These are phyloP conservation scores for Taphrina pruni DNA, from an alignment of 1,139 yeast species.

Conservation along the genomic window DNA sequence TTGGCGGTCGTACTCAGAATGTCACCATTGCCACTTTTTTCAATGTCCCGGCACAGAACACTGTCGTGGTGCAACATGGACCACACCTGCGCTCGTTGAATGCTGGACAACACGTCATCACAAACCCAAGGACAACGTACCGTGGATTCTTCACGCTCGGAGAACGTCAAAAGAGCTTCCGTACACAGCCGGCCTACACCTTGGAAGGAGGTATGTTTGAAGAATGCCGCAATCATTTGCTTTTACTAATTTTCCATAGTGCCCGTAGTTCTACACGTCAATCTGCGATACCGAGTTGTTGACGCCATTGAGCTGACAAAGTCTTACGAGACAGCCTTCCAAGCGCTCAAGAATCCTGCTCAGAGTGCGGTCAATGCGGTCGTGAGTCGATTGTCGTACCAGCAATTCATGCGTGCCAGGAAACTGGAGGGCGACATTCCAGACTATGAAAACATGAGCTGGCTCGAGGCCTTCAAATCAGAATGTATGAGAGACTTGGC, in stretches of 20 bases:
- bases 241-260: conserved; percentile 3
- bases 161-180: conserved; percentile 33
- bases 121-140: conserved; percentile 27
- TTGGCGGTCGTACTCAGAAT: conserved; percentile 16
- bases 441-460: conserved; percentile 28
- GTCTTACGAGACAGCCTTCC: conserved; percentile 34
- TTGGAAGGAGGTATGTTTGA: conserved; percentile 18
- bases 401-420: conserved; percentile 34
- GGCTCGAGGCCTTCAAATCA: conserved; percentile 36
- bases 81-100: conserved; percentile 6
- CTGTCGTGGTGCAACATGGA: conserved; percentile 33
- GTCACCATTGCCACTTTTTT: conserved; percentile 32
- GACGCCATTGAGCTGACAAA: conserved; percentile 33
- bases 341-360: conserved; percentile 35
- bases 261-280: conserved; percentile 37
- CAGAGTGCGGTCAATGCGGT: conserved; percentile 36
- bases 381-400: conserved; percentile 24
- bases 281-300: conserved; percentile 31
- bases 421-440: conserved; percentile 26
- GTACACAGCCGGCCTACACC: conserved; percentile 33
- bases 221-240: not conserved
- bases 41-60: conserved; percentile 35
- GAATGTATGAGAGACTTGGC: conserved; percentile 35
- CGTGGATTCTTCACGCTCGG: conserved; percentile 37
- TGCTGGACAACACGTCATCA: conserved; percentile 34